Percentiles rank a stretch among this genome's conserved stretches.
Evolutionary conservation across 129 eudicot species (phyloP).

Genomic region (Mikania micrantha): DNA sequence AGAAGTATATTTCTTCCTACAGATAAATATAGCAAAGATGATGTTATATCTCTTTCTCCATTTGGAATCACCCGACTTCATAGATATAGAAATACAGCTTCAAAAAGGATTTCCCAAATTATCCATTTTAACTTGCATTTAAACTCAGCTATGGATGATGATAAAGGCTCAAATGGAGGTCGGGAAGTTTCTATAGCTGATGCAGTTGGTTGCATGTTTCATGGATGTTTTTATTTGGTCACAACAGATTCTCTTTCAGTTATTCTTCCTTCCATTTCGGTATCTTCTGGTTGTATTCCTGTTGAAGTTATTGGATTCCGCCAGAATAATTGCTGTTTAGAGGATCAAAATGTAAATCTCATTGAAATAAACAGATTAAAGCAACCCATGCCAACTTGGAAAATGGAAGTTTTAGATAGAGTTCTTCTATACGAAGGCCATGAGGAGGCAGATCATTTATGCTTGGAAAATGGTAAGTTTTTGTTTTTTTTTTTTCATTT

Average conservation of each 20-base stretch:
- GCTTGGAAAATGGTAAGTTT: conserved; percentile 70
- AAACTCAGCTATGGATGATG: conserved; percentile 43
- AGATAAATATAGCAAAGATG: conserved; percentile 37
- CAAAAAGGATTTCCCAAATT: conserved; percentile 31
- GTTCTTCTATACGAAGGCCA: conserved; percentile 79
- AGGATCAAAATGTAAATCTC: conserved; percentile 34
- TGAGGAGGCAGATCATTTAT: conserved; percentile 80
- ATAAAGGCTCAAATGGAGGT: conserved; percentile 31
- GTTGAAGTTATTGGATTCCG: conserved; percentile 69
- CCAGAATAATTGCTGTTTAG: conserved; percentile 18
- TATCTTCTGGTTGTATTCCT: conserved; percentile 58
- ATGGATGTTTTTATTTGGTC: conserved; percentile 74
- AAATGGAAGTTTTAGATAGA: conserved; percentile 79
- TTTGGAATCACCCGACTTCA: conserved; percentile 73
- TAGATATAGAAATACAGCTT: conserved; percentile 23
- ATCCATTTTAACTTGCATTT: conserved; percentile 50
- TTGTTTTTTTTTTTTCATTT: no score
- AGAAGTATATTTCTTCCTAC: conserved; percentile 70
- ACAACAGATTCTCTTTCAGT: conserved; percentile 63
- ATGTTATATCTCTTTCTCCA: conserved; percentile 59
- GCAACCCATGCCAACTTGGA: conserved; percentile 72
- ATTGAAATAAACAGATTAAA: conserved; percentile 28
- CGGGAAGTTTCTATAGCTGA: conserved; percentile 44
- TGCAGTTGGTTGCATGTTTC: conserved; percentile 70
- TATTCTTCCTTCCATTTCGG: conserved; percentile 71